Evolutionary conservation across 2,329 filamentous ascomycete genomes (phyloP), one percentile per base, ranked within the genome.

Genomic region (Phaeophleospora eucalypticola): DNA sequence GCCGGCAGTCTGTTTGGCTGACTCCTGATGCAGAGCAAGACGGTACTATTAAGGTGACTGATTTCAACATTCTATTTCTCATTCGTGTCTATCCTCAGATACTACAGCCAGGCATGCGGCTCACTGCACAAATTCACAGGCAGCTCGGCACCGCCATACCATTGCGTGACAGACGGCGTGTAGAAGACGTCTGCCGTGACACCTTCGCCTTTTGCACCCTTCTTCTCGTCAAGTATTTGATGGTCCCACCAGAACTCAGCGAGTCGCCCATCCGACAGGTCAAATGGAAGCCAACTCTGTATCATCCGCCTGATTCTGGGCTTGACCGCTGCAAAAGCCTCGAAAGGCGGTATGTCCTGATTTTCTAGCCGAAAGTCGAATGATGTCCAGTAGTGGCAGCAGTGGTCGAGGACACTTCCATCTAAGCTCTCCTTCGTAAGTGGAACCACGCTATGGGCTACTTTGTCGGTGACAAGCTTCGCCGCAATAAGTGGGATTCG

Each of bases 361-460:
- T n/a, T 41, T 19, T 16, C 34, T 37, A 51, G n/a, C 4, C 37
- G 46, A 16, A 45, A 47, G 8, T 41, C 40, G 32, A 47, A 49
- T 9, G 43, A 41, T 15, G 52, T 49, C 52, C 52, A 51, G 35
- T 33, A 49, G 20, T 51, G 36, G 2, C 36, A 19, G 16, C 47
- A 19, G 16, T 54, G n/a, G n/a, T n/a, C n/a, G n/a, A n/a, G n/a
- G n/a, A n/a, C n/a, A n/a, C n/a, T n/a, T n/a, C n/a, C n/a, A n/a
- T n/a, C n/a, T n/a, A n/a, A n/a, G n/a, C n/a, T n/a, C n/a, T n/a
- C n/a, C n/a, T n/a, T n/a, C n/a, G n/a, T n/a, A n/a, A n/a, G n/a
- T n/a, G n/a, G n/a, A n/a, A n/a, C n/a, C n/a, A n/a, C n/a, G n/a
- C n/a, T n/a, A n/a, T n/a, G n/a, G n/a, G n/a, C n/a, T n/a, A n/a